A percentile compares a stretch with the other conserved stretches of the same genome.
Evolutionary conservation across 257 asterid species (phyloP).

Genomic region (Eustoma russellianum): DNA sequence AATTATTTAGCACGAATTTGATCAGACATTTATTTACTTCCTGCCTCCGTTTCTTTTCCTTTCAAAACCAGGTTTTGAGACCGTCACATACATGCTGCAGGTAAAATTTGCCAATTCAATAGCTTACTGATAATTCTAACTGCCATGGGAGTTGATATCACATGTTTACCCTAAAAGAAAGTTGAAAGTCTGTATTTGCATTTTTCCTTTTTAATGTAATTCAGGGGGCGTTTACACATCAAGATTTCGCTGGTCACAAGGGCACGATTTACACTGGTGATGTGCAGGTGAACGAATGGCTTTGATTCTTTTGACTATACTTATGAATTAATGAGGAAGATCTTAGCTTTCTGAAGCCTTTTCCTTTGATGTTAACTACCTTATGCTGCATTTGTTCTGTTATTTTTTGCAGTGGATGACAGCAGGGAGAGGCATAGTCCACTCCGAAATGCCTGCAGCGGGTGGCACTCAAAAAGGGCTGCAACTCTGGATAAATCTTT

Average conservation of each 20-base stretch:
- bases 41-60: too few relatives aligned
- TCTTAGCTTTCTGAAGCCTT: too few relatives aligned
- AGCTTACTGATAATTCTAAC: too few relatives aligned
- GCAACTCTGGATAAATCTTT: conserved; percentile 88
- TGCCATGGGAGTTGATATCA: too few relatives aligned
- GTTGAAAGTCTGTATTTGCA: too few relatives aligned
- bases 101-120: conserved; percentile 12
- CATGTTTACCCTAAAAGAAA: too few relatives aligned
- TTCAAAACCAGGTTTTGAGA: conserved; percentile 63
- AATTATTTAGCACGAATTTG: too few relatives aligned
- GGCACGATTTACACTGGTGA: conserved; percentile 80
- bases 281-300: conserved; percentile 52
- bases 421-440: conserved; percentile 90
- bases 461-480: conserved; percentile 63
- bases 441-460: conserved; percentile 96
- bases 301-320: too few relatives aligned
- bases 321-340: too few relatives aligned
- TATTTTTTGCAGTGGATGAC: conserved; percentile 84
- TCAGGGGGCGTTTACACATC: conserved; percentile 83
- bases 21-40: too few relatives aligned
- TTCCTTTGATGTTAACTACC: too few relatives aligned
- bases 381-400: too few relatives aligned
- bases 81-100: conserved; percentile 80
- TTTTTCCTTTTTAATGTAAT: neutral
- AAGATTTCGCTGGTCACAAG: conserved; percentile 87